Conservation (phyloP, 2,329 filamentous ascomycete species). For the Beauveria scarabaeidicola region DNA sequence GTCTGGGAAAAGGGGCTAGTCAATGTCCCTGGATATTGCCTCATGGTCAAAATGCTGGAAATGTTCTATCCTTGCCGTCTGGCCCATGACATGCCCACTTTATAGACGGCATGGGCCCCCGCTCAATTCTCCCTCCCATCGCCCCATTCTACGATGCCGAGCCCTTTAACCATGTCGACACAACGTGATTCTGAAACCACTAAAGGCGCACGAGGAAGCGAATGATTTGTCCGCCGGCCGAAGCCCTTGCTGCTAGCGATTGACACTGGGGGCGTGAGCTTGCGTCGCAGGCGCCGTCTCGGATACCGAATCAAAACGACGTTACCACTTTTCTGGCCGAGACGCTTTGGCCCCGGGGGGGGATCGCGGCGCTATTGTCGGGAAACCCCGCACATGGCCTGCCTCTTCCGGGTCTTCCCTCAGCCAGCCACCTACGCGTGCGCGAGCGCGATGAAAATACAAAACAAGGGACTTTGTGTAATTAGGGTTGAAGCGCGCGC, state of each 20-base stretch:
- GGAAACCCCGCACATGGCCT: neutral
- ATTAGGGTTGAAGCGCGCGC: neutral
- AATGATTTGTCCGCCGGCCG: too few relatives aligned
- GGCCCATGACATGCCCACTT: slow-evolving; percentile 1
- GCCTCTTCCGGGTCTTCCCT: neutral
- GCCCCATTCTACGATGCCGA: neutral
- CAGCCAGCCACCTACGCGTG: neutral
- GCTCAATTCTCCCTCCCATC: neutral
- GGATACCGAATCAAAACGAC: slow-evolving; percentile 1
- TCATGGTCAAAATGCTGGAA: neutral
- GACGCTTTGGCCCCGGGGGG: neutral
- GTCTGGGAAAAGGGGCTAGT: neutral
- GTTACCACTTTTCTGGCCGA: neutral
- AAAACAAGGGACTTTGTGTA: too few relatives aligned
- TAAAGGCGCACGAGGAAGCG: too few relatives aligned
- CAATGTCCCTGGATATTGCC: too few relatives aligned
- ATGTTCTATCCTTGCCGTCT: neutral
- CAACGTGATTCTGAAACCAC: neutral
- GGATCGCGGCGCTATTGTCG: slow-evolving; percentile 7
- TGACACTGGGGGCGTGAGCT: neutral
- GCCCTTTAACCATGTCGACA: neutral
- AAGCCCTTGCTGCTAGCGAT: neutral
- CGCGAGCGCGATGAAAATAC: too few relatives aligned
- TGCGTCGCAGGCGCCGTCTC: neutral
- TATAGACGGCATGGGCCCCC: neutral